Evolutionary conservation across 2,329 filamentous ascomycete genomes (phyloP), one percentile per base, ranked within the genome.

Genomic region (Scorias spongiosa): DNA sequence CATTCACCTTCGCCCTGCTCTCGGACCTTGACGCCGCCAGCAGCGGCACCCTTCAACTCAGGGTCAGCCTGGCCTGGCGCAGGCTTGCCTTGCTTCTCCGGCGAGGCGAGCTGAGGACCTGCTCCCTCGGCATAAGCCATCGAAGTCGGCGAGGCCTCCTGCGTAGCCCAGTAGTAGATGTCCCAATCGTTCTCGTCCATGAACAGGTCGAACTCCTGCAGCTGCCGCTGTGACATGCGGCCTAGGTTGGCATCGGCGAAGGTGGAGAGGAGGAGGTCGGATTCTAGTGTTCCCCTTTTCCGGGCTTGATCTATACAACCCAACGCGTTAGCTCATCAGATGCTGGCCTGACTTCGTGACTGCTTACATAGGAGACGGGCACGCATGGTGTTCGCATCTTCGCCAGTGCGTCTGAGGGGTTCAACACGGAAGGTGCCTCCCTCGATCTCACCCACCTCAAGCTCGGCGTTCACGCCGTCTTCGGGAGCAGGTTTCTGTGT

Each of bases 181-280:
- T 98, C 91, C 91, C 91, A 98, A 69, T 98, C 91, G 65, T 98
- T 98, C 68, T 98, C 91, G 65, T 98, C 91, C 45, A 98, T 78
- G 70, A 98, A 93, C 26, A 74, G 69, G 63, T 96, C 89, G 69
- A 91, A 96, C 64, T 93, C 77, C 54, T 75, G 66, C 54, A 96
- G 78, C 59, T 93, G 83, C 42, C 71, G 64, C 5, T 69, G 63
- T 1, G 75, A 76, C 84, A 98, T 93, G 48, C 67, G 68, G 38
- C 72, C 69, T 17, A 98, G 79, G 64, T 93, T 74, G 44, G 72
- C 69, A 52, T 89, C 78, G 51, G 91, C 91, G 62, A 98, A 98
- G 52, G 91, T 98, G 47, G 86, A 94, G 53, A 96, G 82, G 50
- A 98, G 78, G 44, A 98, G 84, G 63, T 98, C 91, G 50, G 84